Base-by-base conservation (phyloP, 495 filamentous ascomycete genomes). In the Penicillium dipodomyicola region DNA sequence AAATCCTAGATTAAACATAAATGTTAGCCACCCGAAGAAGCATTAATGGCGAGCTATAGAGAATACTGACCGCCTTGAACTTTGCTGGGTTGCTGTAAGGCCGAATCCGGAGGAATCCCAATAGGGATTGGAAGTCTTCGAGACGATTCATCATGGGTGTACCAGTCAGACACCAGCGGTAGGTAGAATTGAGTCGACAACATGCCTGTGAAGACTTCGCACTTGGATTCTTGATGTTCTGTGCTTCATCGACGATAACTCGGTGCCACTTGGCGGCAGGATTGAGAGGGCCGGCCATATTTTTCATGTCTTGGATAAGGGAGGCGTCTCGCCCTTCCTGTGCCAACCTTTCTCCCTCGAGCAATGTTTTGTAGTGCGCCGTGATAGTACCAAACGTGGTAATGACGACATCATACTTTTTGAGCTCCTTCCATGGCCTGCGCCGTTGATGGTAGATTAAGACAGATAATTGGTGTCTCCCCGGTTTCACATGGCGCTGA, bases 121-220 rank as follows among this genome's bases (percentile, higher is more conserved):
- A 78, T 32, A 97, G 75, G 3, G 91, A 87, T 64, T 84, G 92
- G n/a, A 96, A 72, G 65, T 97, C 94, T 30, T 81, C 78, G 3
- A 93, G 83, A 14, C 78, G 84, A 63, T 98, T 97, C 87, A 94
- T 92, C 86, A 96, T 95, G 0, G 94, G 94, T 0, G 91, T 97
- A 7, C 94, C 94, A 11, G 89, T 95, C 71, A 98, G 84, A 64
- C 90, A 96, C 72, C 91, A 88, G 17, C 94, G 77, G 61, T 88
- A 84, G 29, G 74, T 81, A 15, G 89, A 73, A 45, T 83, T 70
- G 8, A 97, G 77, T 7, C 72, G 62, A 62, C 72, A 82, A 25
- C 82, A 84, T 7, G 83, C 93, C 50, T 76, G 73, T 0, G 88
- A 82, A 14, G 80, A 72, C 56, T 88, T 84, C 1, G 92, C 88